Evolutionary conservation across 345 rosid species (phyloP), one percentile per base, ranked within the genome.

Genomic region (Camelina sativa): DNA sequence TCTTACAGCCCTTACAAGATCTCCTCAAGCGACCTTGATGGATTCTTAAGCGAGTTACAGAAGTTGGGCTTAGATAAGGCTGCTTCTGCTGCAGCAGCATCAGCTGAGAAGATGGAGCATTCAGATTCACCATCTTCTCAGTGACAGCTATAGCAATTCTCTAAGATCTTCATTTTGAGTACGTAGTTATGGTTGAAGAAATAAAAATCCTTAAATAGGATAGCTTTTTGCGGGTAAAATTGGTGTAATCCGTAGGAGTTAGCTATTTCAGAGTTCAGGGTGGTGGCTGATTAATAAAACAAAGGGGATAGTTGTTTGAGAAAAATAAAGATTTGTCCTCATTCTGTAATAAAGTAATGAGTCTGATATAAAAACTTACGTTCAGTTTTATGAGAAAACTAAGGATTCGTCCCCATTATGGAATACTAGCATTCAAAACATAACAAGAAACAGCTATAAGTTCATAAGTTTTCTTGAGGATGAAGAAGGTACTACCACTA

Each of bases 1-100:
- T 76, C 72, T 17, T 86, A 89, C 69, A 88, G 88, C 74, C 97
- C 98, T 3, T 88, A 93, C 75, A 90, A 84, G 80, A 88, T 94
- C 40, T 40, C 74, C 48, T 79, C 82, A 16, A 47, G 80, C 15
- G 97, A 94, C 37, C 72, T 85, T 3, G 50, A 71, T 64, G 92
- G 94, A 4, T 91, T 94, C 84, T 56, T 80, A 40, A 81, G 68
- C 7, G 95, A 87, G 86, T 82, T 89, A 46, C 95, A 83, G 73
- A 87, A 87, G 63, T 1, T 94, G 80, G 91, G 96, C 30, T 79
- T 94, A 72, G 87, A 84, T 56, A 17, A 17, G 17, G 17, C 17
- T 17, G 17, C 17, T 17, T 17, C 17, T 17, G 17, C 17, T 17
- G 93, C 90, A 2, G 85, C 88, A 6, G 81, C 57, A 47, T 88